A percentile compares a stretch with the other conserved stretches of the same genome.
Conservation (phyloP, 2,329 filamentous ascomycete genomes). For the Colletotrichum tamarilloi region DNA sequence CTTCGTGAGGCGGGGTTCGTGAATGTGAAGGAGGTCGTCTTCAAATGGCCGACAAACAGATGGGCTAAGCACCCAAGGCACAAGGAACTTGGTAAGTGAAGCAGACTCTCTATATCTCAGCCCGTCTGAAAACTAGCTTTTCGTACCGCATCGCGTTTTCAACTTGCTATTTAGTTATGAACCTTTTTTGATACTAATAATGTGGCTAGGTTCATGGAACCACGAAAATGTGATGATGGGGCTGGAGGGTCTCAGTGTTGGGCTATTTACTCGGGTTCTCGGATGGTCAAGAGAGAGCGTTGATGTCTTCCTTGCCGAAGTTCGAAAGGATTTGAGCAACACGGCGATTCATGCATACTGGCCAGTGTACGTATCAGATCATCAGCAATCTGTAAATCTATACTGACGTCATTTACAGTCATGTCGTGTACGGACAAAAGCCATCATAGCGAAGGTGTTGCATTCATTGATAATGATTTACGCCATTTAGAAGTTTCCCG, state of each 20-base stretch:
- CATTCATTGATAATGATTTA: neutral
- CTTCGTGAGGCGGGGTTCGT: constrained; percentile 61
- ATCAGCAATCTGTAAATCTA: too few species aligned
- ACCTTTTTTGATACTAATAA: neutral
- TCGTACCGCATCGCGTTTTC: neutral
- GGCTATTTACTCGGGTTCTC: constrained; percentile 42
- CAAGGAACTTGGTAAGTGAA: constrained; percentile 55
- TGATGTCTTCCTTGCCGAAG: constrained; percentile 39
- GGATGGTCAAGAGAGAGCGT: constrained; percentile 41
- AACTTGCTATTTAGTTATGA: too few species aligned
- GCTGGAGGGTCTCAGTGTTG: constrained; percentile 41
- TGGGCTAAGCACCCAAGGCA: constrained; percentile 59
- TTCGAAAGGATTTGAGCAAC: constrained; percentile 41
- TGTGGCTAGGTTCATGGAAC: constrained; percentile 37
- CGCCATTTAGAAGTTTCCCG: neutral
- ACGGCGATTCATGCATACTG: constrained; percentile 39
- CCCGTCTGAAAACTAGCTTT: neutral
- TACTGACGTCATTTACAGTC: neutral
- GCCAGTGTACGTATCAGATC: constrained; percentile 16
- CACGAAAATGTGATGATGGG: constrained; percentile 37
- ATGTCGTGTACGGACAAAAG: constrained; percentile 33
- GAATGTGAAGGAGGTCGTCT: constrained; percentile 56
- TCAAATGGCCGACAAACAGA: constrained; percentile 56
- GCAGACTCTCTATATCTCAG: neutral
- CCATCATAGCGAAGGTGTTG: neutral